Evolutionary conservation across 1,139 yeast species (phyloP).

Genomic region (Zygoascus hellenicus): DNA sequence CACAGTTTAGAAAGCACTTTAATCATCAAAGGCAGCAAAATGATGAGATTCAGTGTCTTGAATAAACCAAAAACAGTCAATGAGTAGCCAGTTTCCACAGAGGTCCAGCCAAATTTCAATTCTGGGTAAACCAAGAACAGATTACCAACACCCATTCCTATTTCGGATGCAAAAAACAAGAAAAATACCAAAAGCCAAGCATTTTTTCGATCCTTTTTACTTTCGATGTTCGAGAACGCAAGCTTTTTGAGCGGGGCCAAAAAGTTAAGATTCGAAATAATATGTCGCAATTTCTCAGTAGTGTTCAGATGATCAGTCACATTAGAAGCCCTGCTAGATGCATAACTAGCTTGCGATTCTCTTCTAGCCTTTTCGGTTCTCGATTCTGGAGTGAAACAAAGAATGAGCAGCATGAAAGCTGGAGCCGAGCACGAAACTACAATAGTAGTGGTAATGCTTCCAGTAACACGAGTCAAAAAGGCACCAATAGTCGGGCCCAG

Average conservation of each 20-base stretch:
- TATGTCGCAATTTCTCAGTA: conserved; percentile 4
- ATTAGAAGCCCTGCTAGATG: not conserved
- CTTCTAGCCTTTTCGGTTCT: conserved; percentile 28
- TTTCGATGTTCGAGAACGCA: conserved; percentile 33
- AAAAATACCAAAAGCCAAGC: conserved; percentile 45
- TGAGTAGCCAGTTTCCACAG: conserved; percentile 54
- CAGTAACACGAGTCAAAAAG: conserved; percentile 27
- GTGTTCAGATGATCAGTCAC: not conserved
- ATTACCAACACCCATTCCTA: conserved; percentile 37
- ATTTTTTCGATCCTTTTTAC: conserved; percentile 28
- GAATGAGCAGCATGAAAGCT: conserved; percentile 33
- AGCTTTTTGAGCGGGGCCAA: conserved; percentile 46
- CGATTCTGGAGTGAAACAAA: conserved; percentile 52
- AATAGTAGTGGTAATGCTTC: conserved; percentile 18
- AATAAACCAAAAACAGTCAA: conserved; percentile 51
- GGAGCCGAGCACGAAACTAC: conserved; percentile 21
- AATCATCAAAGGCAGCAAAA: conserved; percentile 41
- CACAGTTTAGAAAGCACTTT: conserved; percentile 33
- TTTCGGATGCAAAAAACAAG: conserved; percentile 35
- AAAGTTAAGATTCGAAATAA: conserved; percentile 11
- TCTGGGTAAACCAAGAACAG: conserved; percentile 54
- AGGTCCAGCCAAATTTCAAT: conserved; percentile 52
- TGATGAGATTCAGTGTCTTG: conserved; percentile 38
- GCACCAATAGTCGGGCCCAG: conserved; percentile 61
- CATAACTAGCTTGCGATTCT: conserved; percentile 13